phyloP scores from a whole-genome alignment of 1,284 basidiomycete species.

The Mycena sp. region DNA sequence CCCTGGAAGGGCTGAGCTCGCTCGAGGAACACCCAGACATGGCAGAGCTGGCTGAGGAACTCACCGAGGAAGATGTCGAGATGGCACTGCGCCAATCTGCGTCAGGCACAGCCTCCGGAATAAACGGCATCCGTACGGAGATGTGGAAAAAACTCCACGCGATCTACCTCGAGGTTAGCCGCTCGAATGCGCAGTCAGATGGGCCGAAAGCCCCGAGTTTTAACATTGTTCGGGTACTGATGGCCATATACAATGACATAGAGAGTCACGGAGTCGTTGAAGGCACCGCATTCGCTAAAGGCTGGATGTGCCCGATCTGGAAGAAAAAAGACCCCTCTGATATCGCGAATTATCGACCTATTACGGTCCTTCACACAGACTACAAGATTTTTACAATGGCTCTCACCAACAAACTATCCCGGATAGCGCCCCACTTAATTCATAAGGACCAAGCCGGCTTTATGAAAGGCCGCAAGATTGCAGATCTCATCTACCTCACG shows the following conservation, averaged over 20 bases:
- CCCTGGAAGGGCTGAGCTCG: not conserved
- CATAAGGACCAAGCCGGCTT: constrained; percentile 35
- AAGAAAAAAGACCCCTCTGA: not conserved
- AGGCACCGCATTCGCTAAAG: no score
- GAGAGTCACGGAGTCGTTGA: no score
- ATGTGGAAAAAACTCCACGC: constrained; percentile 7
- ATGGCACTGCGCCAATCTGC: not conserved
- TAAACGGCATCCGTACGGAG: no score
- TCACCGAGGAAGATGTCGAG: not conserved
- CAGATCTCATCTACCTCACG: constrained; percentile 32
- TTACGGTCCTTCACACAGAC: constrained; percentile 29
- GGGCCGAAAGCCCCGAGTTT: not conserved
- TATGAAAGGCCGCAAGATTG: constrained; percentile 30
- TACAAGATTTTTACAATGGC: constrained; percentile 15
- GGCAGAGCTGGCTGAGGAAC: not conserved
- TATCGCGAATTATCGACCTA: constrained; percentile 43
- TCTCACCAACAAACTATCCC: constrained; percentile 6
- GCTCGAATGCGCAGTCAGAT: not conserved
- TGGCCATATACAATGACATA: not conserved
- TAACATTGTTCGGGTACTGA: not conserved
- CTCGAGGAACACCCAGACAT: not conserved
- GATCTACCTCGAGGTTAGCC: not conserved
- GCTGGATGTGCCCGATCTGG: no score
- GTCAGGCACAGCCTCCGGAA: not conserved
- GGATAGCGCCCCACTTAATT: constrained; percentile 11